A percentile compares a stretch with the other conserved stretches of the same genome.
phyloP scores from a whole-genome alignment of 192 early-diverging fungal species.

The Dimargaris xerosporica region DNA sequence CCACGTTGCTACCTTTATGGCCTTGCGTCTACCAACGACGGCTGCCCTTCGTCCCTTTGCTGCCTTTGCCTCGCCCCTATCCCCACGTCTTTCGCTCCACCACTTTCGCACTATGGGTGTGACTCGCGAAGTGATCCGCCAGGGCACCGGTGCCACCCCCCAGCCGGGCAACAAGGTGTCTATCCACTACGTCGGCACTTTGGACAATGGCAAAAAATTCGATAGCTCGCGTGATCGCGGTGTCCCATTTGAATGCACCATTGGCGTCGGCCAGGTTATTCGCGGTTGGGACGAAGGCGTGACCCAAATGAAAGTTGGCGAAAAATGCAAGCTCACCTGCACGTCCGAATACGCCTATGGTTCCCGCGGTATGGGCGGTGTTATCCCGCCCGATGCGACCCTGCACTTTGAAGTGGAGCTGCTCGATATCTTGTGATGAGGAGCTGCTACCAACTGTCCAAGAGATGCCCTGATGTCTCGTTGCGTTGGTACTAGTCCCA shows the following conservation, averaged over 20 bases:
- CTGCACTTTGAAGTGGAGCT: constrained; percentile 79
- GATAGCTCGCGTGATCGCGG: constrained; percentile 77
- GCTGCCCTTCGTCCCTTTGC: background rate
- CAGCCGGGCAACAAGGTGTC: constrained; percentile 39
- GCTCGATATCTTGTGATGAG: constrained; percentile 36
- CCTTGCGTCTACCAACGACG: too few relatives aligned
- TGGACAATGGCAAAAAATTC: constrained; percentile 62
- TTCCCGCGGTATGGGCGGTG: constrained; percentile 48
- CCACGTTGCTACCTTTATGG: background rate
- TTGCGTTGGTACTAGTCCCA: too few relatives aligned
- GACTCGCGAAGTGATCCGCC: background rate
- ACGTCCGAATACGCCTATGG: constrained; percentile 76
- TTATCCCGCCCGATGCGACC: constrained; percentile 67
- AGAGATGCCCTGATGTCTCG: too few relatives aligned
- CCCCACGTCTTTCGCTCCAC: background rate
- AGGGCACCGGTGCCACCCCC: constrained; percentile 2
- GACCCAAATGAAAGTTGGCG: constrained; percentile 82
- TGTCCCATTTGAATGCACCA: constrained; percentile 69
- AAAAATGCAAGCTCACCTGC: constrained; percentile 72
- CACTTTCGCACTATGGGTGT: constrained; percentile 3
- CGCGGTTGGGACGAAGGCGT: constrained; percentile 80
- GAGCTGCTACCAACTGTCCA: background rate
- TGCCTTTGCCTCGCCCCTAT: background rate
- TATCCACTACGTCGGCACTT: constrained; percentile 48
- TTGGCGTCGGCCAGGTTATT: constrained; percentile 92